Percentiles rank a stretch among this genome's conserved stretches.
Evolutionary conservation across 1,284 basidiomycete genomes (phyloP).

Genomic region (Sutorius eximius): DNA sequence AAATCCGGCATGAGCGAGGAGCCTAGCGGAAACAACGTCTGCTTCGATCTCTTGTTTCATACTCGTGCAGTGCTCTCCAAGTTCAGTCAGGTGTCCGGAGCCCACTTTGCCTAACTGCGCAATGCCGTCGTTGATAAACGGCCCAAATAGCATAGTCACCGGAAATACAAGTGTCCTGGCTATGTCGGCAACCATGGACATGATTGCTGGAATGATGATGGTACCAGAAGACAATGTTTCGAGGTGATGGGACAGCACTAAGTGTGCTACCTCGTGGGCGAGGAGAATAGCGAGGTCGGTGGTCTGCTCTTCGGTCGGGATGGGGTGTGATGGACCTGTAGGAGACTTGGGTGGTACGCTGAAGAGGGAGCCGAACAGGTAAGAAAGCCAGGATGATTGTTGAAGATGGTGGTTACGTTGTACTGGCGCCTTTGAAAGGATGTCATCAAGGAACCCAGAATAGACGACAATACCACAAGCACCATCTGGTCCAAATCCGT

Average conservation of each 20-base stretch:
- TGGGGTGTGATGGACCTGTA: conserved; percentile 34
- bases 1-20: conserved; percentile 86
- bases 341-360: conserved; percentile 34
- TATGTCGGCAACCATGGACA: conserved; percentile 76
- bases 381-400: conserved; percentile 47
- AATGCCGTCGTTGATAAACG: conserved; percentile 88
- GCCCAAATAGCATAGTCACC: conserved; percentile 85
- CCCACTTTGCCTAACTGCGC: conserved; percentile 76
- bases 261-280: conserved; percentile 85
- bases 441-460: conserved; percentile 83
- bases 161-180: conserved; percentile 80
- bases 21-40: conserved; percentile 81
- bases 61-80: conserved; percentile 71
- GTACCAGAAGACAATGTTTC: conserved; percentile 83
- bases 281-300: conserved; percentile 82
- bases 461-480: conserved; percentile 89
- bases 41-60: conserved; percentile 84
- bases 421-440: conserved; percentile 52
- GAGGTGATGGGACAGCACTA: conserved; percentile 85
- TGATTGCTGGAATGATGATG: conserved; percentile 76
- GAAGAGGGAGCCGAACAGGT: conserved; percentile 49
- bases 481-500: conserved; percentile 87
- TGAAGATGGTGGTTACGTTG: conserved; percentile 28
- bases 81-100: conserved; percentile 68
- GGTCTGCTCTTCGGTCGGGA: conserved; percentile 79